These are phyloP conservation scores for Corynespora cassiicola DNA, from an alignment of 2,329 filamentous ascomycete species.

Conservation along the genomic window DNA sequence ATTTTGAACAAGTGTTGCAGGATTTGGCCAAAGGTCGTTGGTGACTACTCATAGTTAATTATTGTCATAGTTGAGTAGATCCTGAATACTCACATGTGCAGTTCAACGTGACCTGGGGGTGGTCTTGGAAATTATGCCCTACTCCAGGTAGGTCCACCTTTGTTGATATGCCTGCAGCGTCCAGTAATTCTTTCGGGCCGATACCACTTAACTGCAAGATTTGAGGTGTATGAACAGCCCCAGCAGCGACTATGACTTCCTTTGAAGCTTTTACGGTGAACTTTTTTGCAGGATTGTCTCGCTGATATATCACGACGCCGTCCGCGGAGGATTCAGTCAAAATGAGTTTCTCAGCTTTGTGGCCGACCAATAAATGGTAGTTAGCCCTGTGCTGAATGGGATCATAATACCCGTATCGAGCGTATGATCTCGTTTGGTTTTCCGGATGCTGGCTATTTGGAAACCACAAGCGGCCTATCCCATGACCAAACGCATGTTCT, in stretches of 20 bases:
- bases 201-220: constrained; percentile 68
- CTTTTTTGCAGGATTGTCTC: constrained; percentile 2
- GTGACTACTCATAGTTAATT: neutral
- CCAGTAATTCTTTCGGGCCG: constrained; percentile 41
- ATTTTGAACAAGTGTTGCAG: constrained; percentile 12
- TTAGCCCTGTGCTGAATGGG: constrained; percentile 25
- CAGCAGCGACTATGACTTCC: constrained; percentile 66
- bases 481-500: constrained; percentile 34
- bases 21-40: constrained; percentile 10
- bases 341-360: constrained; percentile 18
- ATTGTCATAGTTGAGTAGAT: neutral
- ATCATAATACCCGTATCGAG: constrained; percentile 37
- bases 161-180: constrained; percentile 8
- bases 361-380: constrained; percentile 27
- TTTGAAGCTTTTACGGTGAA: constrained; percentile 11
- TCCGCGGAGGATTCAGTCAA: constrained; percentile 8
- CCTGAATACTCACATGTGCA: constrained; percentile 4
- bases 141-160: constrained; percentile 21
- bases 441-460: constrained; percentile 28
- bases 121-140: constrained; percentile 28
- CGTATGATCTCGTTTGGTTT: constrained; percentile 42
- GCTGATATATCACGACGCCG: constrained; percentile 16
- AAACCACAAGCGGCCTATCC: constrained; percentile 37
- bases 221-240: constrained; percentile 63
- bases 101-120: constrained; percentile 13